Evolutionary conservation across 805 yeast genomes (phyloP).

Genomic region (Saturnispora serradocipensis): DNA sequence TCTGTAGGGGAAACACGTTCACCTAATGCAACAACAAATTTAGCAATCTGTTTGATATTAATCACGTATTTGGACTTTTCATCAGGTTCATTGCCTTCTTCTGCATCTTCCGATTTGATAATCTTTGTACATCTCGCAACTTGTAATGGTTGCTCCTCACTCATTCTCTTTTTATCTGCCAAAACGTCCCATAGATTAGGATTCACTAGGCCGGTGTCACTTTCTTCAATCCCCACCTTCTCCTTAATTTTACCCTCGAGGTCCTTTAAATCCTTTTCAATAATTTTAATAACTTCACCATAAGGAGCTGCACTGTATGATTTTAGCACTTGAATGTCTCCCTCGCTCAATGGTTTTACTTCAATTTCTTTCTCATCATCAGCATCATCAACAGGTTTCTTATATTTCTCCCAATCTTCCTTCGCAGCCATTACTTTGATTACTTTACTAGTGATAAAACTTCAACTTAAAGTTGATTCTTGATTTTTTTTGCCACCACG

Average conservation of each 20-base stretch:
- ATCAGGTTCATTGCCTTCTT: slow-evolving; percentile 35
- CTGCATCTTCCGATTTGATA: slow-evolving; percentile 50
- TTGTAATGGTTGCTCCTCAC: slow-evolving; percentile 91
- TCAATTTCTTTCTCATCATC: slow-evolving; percentile 56
- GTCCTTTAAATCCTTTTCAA: slow-evolving; percentile 79
- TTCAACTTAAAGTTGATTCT: neutral
- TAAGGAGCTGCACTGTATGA: slow-evolving; percentile 98
- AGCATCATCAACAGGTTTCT: slow-evolving; percentile 65
- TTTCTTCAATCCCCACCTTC: slow-evolving; percentile 87
- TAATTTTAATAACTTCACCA: slow-evolving; percentile 65
- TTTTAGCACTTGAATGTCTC: slow-evolving; percentile 93
- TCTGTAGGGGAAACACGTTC: slow-evolving; percentile 97
- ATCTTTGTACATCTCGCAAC: slow-evolving; percentile 98
- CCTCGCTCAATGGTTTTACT: slow-evolving; percentile 83
- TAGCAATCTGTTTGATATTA: slow-evolving; percentile 95
- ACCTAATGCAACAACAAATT: slow-evolving; percentile 93
- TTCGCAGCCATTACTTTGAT: slow-evolving; percentile 78
- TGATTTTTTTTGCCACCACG: slow-evolving; percentile 4
- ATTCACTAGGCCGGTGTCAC: slow-evolving; percentile 96
- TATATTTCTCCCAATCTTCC: slow-evolving; percentile 97
- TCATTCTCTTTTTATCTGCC: slow-evolving; percentile 91
- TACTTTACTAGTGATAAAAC: neutral
- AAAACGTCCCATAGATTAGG: slow-evolving; percentile 96
- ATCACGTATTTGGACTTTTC: slow-evolving; percentile 89
- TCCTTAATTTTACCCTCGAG: slow-evolving; percentile 86